phyloP scores from a whole-genome alignment of 1,139 yeast species.

The Protomyces arabidopsidicola region DNA sequence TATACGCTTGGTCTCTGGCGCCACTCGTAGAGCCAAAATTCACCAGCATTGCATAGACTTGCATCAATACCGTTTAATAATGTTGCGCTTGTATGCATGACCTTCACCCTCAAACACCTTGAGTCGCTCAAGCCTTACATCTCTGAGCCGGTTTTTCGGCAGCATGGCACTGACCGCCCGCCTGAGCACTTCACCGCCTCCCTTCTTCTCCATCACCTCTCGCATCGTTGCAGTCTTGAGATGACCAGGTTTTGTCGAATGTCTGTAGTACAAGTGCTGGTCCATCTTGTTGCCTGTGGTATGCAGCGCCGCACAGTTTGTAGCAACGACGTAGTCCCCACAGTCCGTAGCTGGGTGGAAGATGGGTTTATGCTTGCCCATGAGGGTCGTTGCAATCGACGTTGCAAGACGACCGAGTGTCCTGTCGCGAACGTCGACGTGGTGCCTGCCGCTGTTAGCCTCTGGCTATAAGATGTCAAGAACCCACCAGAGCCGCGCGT shows the following conservation, averaged over 20 bases:
- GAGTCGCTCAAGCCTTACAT: conserved; percentile 72
- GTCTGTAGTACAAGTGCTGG: conserved; percentile 86
- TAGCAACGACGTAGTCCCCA: conserved; percentile 95
- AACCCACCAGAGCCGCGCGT: conserved; percentile 16
- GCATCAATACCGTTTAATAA: conserved; percentile 41
- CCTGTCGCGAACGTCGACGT: conserved; percentile 81
- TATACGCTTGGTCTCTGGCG: conserved; percentile 69
- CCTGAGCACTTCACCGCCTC: conserved; percentile 72
- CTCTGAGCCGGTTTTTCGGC: conserved; percentile 82
- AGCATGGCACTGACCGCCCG: conserved; percentile 95
- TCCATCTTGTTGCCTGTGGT: conserved; percentile 78
- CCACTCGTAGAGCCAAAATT: neutral
- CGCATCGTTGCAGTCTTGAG: conserved; percentile 80
- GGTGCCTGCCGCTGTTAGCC: conserved; percentile 60
- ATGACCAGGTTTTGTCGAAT: conserved; percentile 85
- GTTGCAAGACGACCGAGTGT: conserved; percentile 91
- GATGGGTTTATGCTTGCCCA: conserved; percentile 95
- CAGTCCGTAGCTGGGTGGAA: conserved; percentile 70
- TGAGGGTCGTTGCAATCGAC: conserved; percentile 75
- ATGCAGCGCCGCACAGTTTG: conserved; percentile 77
- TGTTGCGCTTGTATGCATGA: conserved; percentile 77
- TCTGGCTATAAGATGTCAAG: neutral
- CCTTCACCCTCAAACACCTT: conserved; percentile 83
- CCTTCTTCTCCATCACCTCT: conserved; percentile 68
- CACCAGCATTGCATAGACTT: neutral